These are phyloP conservation scores for Fusarium protoensiforme DNA, from an alignment of 2,329 filamentous ascomycete species.

Conservation along the genomic window DNA sequence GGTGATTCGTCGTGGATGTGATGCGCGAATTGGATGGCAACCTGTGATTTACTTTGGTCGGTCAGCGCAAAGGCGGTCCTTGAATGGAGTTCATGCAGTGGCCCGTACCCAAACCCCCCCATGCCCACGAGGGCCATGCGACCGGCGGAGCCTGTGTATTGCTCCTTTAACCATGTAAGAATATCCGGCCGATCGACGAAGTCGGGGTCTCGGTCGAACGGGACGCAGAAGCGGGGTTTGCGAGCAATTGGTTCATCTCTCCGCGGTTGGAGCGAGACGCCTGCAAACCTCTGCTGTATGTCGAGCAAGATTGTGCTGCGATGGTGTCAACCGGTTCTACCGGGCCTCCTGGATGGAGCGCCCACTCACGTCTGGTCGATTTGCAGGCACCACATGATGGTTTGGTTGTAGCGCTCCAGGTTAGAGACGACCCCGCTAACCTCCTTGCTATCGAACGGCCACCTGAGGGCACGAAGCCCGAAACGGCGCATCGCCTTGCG, in stretches of 20 bases:
- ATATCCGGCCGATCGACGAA: slow-evolving; percentile 46
- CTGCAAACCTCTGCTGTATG: slow-evolving; percentile 1
- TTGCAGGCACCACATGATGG: not conserved
- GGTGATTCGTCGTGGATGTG: slow-evolving; percentile 37
- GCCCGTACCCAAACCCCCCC: slow-evolving; percentile 44
- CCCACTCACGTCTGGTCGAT: slow-evolving; percentile 5
- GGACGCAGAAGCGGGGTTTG: slow-evolving; percentile 18
- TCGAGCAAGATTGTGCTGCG: slow-evolving; percentile 3
- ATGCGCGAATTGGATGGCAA: slow-evolving; percentile 52
- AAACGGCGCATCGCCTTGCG: slow-evolving; percentile 2
- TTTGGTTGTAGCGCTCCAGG: slow-evolving; percentile 1
- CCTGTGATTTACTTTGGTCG: slow-evolving; percentile 34
- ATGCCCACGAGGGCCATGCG: slow-evolving; percentile 48
- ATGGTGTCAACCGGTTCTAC: not conserved
- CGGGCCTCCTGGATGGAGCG: not conserved
- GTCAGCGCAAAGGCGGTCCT: not conserved
- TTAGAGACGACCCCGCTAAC: slow-evolving; percentile 5
- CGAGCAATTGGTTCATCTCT: not conserved
- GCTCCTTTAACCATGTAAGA: slow-evolving; percentile 34
- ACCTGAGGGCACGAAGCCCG: slow-evolving; percentile 13
- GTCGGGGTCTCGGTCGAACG: slow-evolving; percentile 46
- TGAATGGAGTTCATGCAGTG: not conserved
- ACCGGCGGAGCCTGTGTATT: slow-evolving; percentile 22
- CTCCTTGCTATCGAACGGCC: slow-evolving; percentile 15
- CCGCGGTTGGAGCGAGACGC: not conserved